Conservation (phyloP, 129 eudicot species). For the Calendula officinalis region DNA sequence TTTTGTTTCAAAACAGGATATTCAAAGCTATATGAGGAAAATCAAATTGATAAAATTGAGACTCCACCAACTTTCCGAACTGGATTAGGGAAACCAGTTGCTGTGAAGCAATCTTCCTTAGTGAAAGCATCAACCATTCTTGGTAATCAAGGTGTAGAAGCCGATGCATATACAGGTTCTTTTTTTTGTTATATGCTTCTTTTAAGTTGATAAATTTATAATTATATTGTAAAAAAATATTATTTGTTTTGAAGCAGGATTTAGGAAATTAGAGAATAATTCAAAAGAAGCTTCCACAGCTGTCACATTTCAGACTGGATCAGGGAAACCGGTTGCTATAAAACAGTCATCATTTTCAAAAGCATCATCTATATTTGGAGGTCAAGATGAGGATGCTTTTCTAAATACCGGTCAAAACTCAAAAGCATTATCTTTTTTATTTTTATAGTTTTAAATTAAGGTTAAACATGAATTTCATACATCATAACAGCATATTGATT, state of each 20-base stretch:
- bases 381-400: constrained; percentile 32
- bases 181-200: constrained; percentile 9
- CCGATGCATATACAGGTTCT: constrained; percentile 31
- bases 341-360: constrained; percentile 58
- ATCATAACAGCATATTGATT: constrained; percentile 7
- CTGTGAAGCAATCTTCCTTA: constrained; percentile 51
- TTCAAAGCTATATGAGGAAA: constrained; percentile 37
- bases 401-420: constrained; percentile 34
- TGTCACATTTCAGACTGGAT: constrained; percentile 43
- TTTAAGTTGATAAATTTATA: not conserved
- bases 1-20: constrained; percentile 43
- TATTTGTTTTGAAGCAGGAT: constrained; percentile 37
- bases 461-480: not conserved
- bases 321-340: constrained; percentile 38
- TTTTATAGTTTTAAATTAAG: no score
- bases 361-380: constrained; percentile 63
- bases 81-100: constrained; percentile 59
- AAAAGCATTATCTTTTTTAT: no score
- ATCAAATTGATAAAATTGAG: constrained; percentile 21
- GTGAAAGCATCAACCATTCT: constrained; percentile 57
- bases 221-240: not conserved
- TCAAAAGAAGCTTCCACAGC: constrained; percentile 21
- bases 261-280: constrained; percentile 23
- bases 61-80: constrained; percentile 48
- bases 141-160: constrained; percentile 38